A percentile compares a stretch with the other conserved stretches of the same genome.
Evolutionary conservation across 1,139 yeast species (phyloP).

Genomic region (Pneumocystis wakefieldiae): DNA sequence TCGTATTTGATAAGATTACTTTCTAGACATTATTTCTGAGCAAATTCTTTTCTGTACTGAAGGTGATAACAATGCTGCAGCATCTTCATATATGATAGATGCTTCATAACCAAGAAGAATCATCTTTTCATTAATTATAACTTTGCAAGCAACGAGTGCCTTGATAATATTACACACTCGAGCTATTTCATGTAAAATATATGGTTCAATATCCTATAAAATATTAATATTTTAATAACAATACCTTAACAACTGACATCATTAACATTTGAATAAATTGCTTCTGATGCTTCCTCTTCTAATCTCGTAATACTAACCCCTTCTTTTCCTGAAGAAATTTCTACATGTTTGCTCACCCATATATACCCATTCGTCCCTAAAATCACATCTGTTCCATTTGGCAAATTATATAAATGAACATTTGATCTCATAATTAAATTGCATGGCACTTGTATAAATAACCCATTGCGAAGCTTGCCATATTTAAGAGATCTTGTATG

Average conservation of each 20-base stretch:
- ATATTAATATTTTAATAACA: not conserved
- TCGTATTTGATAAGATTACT: not conserved
- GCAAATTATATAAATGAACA: slow-evolving; percentile 71
- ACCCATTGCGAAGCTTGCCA: slow-evolving; percentile 88
- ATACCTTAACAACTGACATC: slow-evolving; percentile 27
- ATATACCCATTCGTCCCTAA: slow-evolving; percentile 89
- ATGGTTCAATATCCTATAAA: slow-evolving; percentile 33
- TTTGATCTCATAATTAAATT: slow-evolving; percentile 70
- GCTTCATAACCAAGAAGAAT: slow-evolving; percentile 77
- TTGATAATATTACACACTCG: slow-evolving; percentile 72
- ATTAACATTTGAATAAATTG: slow-evolving; percentile 82
- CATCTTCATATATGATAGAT: slow-evolving; percentile 58
- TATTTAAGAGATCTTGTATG: slow-evolving; percentile 92
- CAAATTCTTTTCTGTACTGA: slow-evolving; percentile 65
- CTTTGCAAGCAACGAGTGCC: slow-evolving; percentile 65
- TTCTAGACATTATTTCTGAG: slow-evolving; percentile 31
- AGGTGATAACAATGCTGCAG: slow-evolving; percentile 59
- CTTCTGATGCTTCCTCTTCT: slow-evolving; percentile 92
- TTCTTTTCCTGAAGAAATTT: slow-evolving; percentile 25
- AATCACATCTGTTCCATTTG: slow-evolving; percentile 80
- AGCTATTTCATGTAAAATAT: slow-evolving; percentile 58
- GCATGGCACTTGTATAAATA: slow-evolving; percentile 65
- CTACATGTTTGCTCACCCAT: slow-evolving; percentile 71
- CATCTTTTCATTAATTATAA: slow-evolving; percentile 74
- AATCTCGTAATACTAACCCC: slow-evolving; percentile 44